Evolutionary conservation across 2,329 filamentous ascomycete genomes (phyloP).

Genomic region (Penicillium thymicola): DNA sequence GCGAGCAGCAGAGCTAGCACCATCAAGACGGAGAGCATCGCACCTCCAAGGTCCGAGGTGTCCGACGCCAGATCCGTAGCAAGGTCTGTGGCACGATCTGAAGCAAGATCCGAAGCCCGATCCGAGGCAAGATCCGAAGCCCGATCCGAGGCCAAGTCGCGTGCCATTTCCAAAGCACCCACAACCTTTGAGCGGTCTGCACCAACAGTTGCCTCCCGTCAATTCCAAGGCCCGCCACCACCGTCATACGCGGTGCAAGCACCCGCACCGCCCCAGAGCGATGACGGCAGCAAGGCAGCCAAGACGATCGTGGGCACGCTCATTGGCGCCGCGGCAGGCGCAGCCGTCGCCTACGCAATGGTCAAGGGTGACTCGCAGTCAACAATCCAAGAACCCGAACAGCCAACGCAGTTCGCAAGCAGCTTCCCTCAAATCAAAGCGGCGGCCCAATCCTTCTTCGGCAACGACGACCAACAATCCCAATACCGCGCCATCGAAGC

Average conservation of each 20-base stretch:
- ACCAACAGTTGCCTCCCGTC: slow-evolving; percentile 22
- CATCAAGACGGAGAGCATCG: slow-evolving; percentile 31
- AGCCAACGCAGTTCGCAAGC: slow-evolving; percentile 22
- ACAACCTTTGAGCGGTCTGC: slow-evolving; percentile 23
- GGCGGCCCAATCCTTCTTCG: slow-evolving; percentile 20
- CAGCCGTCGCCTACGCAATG: slow-evolving; percentile 72
- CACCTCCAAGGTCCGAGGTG: slow-evolving; percentile 26
- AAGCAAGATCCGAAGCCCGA: neutral
- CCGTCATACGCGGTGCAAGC: slow-evolving; percentile 27
- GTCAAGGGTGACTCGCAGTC: slow-evolving; percentile 54
- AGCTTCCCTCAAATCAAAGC: slow-evolving; percentile 26
- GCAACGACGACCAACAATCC: neutral
- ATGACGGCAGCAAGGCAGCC: slow-evolving; percentile 47
- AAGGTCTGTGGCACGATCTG: neutral
- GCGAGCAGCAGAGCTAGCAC: slow-evolving; percentile 27
- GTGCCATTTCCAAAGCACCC: slow-evolving; percentile 27
- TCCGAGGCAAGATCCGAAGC: neutral
- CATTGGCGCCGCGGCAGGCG: slow-evolving; percentile 74
- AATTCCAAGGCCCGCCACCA: slow-evolving; percentile 21
- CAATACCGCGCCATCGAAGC: slow-evolving; percentile 34
- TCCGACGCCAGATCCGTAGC: neutral
- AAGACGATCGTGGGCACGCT: slow-evolving; percentile 71
- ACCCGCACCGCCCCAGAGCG: slow-evolving; percentile 28
- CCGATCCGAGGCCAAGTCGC: slow-evolving; percentile 16
- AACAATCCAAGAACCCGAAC: slow-evolving; percentile 19